Conservation (phyloP, 495 filamentous ascomycete genomes). For the Daldinia grandis region DNA sequence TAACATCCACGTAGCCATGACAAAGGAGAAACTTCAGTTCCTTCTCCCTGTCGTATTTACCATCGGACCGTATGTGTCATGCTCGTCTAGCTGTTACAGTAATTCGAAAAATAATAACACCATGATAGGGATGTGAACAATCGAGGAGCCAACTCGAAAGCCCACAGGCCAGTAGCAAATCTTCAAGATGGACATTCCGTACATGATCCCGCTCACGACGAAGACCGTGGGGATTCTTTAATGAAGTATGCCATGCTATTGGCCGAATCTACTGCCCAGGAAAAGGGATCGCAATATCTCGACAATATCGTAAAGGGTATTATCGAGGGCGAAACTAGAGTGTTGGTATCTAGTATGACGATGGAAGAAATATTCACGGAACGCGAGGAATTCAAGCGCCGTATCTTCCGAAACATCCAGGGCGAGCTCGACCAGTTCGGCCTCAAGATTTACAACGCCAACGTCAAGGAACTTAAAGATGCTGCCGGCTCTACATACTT, state of each 20-base stretch:
- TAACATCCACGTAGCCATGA: conserved; percentile 66
- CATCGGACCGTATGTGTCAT: conserved; percentile 65
- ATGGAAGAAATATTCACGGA: conserved; percentile 89
- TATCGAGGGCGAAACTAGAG: conserved; percentile 85
- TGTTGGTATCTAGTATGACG: conserved; percentile 80
- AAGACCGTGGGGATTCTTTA: conserved; percentile 63
- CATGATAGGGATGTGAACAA: conserved; percentile 61
- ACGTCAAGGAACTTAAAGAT: conserved; percentile 85
- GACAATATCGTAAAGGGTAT: conserved; percentile 89
- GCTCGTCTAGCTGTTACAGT: background rate
- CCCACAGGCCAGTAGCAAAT: background rate
- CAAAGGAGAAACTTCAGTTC: conserved; percentile 82
- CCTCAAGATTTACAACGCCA: conserved; percentile 76
- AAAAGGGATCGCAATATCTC: conserved; percentile 67
- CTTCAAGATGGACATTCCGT: background rate
- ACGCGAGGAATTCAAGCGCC: conserved; percentile 78
- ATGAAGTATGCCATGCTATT: conserved; percentile 81
- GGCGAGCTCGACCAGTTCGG: conserved; percentile 78
- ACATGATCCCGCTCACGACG: conserved; percentile 43
- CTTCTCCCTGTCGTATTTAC: conserved; percentile 84
- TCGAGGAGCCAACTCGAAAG: conserved; percentile 52
- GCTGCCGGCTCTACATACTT: conserved; percentile 81
- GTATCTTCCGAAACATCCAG: conserved; percentile 81
- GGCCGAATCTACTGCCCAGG: conserved; percentile 63
- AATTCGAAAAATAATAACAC: conserved; percentile 3